These are phyloP conservation scores for Metschnikowia arizonensis DNA, from an alignment of 805 yeast species.

Conservation along the genomic window DNA sequence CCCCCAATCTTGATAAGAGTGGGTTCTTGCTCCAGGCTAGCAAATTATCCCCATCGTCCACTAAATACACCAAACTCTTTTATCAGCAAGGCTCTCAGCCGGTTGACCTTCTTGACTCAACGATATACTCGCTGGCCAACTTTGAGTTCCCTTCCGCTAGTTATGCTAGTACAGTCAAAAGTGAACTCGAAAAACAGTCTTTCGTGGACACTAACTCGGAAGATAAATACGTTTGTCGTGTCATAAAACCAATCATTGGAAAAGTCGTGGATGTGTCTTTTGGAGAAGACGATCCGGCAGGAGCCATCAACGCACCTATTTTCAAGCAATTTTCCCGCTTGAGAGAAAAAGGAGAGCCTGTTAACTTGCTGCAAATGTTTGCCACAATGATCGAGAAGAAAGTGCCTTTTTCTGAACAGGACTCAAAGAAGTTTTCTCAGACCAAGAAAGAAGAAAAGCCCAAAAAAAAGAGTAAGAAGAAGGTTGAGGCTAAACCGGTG, in stretches of 20 bases:
- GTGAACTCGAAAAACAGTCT: slow-evolving; percentile 16
- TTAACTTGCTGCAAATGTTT: slow-evolving; percentile 1
- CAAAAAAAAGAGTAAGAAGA: slow-evolving; percentile 5
- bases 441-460: slow-evolving; percentile 7
- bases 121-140: slow-evolving; percentile 19
- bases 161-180: slow-evolving; percentile 10
- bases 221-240: slow-evolving; percentile 22
- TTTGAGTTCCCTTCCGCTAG: slow-evolving; percentile 12
- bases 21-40: slow-evolving; percentile 21
- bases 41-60: slow-evolving; percentile 9
- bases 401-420: not conserved
- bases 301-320: slow-evolving; percentile 1
- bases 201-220: slow-evolving; percentile 24
- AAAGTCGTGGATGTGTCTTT: slow-evolving; percentile 14
- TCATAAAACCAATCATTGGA: slow-evolving; percentile 15
- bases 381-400: not conserved
- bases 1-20: slow-evolving; percentile 21
- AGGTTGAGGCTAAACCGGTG: not conserved
- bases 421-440: not conserved
- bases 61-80: slow-evolving; percentile 4
- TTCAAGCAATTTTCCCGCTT: not conserved
- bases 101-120: slow-evolving; percentile 18
- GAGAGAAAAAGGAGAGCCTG: not conserved
- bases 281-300: not conserved
- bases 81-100: slow-evolving; percentile 20